Percentiles rank a stretch among this genome's conserved stretches.
Conservation (phyloP, 2,329 filamentous ascomycete species). For the Xylariaceae sp. region DNA sequence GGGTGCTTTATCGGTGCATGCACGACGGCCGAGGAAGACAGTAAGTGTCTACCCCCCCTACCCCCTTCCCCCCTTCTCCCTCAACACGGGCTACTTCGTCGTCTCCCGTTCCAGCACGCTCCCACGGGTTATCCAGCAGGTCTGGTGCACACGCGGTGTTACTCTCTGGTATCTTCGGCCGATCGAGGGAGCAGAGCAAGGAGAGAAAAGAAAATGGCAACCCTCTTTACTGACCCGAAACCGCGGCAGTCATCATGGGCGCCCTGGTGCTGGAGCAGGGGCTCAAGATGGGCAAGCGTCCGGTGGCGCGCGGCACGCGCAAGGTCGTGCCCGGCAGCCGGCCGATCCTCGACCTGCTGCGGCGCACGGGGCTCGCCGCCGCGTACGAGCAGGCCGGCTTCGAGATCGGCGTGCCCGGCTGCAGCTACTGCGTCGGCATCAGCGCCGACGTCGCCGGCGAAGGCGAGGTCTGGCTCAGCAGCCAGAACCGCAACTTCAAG, state of each 20-base stretch:
- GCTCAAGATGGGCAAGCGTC: constrained; percentile 23
- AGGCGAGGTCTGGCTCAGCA: constrained; percentile 36
- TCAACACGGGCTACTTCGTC: no score
- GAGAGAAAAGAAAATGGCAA: no score
- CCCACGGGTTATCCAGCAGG: no score
- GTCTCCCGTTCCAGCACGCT: no score
- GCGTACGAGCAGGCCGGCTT: constrained; percentile 34
- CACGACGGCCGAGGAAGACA: constrained; percentile 37
- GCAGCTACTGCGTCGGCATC: constrained; percentile 38
- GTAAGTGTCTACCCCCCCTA: no score
- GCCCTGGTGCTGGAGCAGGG: constrained; percentile 33
- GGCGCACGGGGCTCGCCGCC: constrained; percentile 25
- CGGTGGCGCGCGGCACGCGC: constrained; percentile 25
- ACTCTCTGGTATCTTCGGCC: no score
- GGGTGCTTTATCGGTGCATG: constrained; percentile 40
- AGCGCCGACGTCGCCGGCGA: constrained; percentile 30
- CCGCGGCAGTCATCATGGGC: constrained; percentile 27
- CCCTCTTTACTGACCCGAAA: constrained; percentile 1
- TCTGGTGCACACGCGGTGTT: no score
- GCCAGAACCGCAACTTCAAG: constrained; percentile 38
- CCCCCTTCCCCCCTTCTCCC: no score
- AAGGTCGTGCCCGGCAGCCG: constrained; percentile 33
- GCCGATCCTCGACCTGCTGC: constrained; percentile 30
- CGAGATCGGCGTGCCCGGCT: constrained; percentile 33
- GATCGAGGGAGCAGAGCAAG: no score